Evolutionary conservation across 129 eudicot species (phyloP).

Genomic region (Silybum marianum): DNA sequence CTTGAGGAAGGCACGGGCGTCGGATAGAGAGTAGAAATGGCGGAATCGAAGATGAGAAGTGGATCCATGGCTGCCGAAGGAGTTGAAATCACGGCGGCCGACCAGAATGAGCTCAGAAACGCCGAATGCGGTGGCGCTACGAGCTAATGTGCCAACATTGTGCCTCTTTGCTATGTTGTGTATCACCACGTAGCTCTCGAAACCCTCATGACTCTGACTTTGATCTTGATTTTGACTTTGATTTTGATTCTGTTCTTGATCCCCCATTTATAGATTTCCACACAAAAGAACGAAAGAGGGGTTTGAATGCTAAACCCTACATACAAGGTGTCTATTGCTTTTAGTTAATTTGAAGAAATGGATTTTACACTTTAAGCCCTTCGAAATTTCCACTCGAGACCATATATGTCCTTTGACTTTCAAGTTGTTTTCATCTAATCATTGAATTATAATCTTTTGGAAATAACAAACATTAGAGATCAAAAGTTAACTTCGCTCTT

Average conservation of each 20-base stretch:
- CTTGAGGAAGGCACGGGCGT: conserved; percentile 81
- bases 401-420: background rate
- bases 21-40: conserved; percentile 82
- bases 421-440: background rate
- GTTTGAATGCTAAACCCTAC: conserved; percentile 15
- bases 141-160: conserved; percentile 95
- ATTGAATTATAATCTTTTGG: background rate
- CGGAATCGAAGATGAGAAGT: conserved; percentile 88
- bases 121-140: conserved; percentile 98
- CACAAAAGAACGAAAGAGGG: background rate
- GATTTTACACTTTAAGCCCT: background rate
- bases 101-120: conserved; percentile 87
- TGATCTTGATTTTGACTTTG: conserved; percentile 19
- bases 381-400: background rate
- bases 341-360: background rate
- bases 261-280: conserved; percentile 15
- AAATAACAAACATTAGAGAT: too few species aligned
- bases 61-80: conserved; percentile 98
- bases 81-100: conserved; percentile 95
- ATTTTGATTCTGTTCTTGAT: conserved; percentile 8
- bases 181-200: conserved; percentile 74
- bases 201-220: conserved; percentile 9
- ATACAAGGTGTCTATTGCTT: background rate
- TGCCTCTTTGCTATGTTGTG: conserved; percentile 99
- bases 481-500: too few species aligned